These are phyloP conservation scores for Didymella exigua DNA, from an alignment of 2,329 filamentous ascomycete species.

Conservation along the genomic window DNA sequence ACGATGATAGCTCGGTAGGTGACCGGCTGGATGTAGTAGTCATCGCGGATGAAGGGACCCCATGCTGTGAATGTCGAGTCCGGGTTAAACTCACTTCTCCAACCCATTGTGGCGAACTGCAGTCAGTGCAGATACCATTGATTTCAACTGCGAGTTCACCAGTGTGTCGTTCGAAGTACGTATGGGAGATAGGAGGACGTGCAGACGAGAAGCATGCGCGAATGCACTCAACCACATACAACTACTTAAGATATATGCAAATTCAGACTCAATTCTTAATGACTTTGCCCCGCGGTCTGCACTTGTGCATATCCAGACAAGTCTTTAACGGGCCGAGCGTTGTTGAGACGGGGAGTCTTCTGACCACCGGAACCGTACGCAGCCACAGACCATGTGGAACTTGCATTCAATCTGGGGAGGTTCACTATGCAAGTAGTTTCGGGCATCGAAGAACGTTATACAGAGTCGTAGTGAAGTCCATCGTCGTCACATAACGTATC, in stretches of 20 bases:
- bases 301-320: neutral
- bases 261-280: neutral
- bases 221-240: neutral
- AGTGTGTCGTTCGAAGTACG: too few species aligned
- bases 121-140: neutral
- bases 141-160: neutral
- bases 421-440: neutral
- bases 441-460: neutral
- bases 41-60: constrained; percentile 34
- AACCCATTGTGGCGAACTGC: constrained; percentile 5
- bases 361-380: neutral
- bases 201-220: neutral
- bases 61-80: constrained; percentile 28
- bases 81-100: constrained; percentile 21
- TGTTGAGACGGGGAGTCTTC: constrained; percentile 4
- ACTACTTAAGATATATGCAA: neutral
- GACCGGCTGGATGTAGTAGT: constrained; percentile 26
- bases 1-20: constrained; percentile 26
- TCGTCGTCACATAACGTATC: neutral
- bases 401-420: neutral
- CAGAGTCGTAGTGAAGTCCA: neutral
- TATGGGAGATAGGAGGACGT: neutral
- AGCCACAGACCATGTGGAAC: neutral
- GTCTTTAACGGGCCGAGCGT: neutral
- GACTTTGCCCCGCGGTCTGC: constrained; percentile 9